Percentiles rank a stretch among this genome's conserved stretches.
phyloP scores from a whole-genome alignment of 2,329 filamentous ascomycete genomes.

The Xylaria sp. region DNA sequence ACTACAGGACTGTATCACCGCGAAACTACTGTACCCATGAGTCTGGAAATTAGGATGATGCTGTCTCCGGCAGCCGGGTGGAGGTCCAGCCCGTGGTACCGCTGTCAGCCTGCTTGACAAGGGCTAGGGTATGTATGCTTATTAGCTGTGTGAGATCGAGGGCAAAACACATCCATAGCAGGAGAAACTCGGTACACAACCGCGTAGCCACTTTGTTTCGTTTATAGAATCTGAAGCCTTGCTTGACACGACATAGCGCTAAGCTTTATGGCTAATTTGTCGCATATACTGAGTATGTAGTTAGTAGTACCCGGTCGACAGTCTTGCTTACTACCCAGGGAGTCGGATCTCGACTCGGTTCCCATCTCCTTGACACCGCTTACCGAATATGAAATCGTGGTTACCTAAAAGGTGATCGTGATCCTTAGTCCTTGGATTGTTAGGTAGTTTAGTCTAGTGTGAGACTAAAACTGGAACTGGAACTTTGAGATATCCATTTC shows the following conservation, averaged over 20 bases:
- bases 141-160: not conserved
- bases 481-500: constrained; percentile 1
- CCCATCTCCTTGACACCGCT: constrained; percentile 9
- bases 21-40: not conserved
- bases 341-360: not conserved
- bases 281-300: not conserved
- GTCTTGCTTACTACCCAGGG: not conserved
- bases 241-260: not conserved
- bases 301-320: not conserved
- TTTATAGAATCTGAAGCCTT: not conserved
- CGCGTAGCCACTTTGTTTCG: not conserved
- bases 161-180: not conserved
- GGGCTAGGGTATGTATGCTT: not conserved
- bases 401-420: constrained; percentile 2
- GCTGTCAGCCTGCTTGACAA: not conserved
- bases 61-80: not conserved
- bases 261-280: constrained; percentile 6
- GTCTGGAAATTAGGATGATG: constrained; percentile 4
- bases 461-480: not conserved
- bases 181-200: constrained; percentile 13
- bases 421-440: not conserved
- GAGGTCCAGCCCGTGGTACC: not conserved
- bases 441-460: not conserved
- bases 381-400: constrained; percentile 1
- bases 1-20: not conserved